These are phyloP conservation scores for Aspergillus carlsbadensis DNA, from an alignment of 495 filamentous ascomycete species.

Conservation along the genomic window DNA sequence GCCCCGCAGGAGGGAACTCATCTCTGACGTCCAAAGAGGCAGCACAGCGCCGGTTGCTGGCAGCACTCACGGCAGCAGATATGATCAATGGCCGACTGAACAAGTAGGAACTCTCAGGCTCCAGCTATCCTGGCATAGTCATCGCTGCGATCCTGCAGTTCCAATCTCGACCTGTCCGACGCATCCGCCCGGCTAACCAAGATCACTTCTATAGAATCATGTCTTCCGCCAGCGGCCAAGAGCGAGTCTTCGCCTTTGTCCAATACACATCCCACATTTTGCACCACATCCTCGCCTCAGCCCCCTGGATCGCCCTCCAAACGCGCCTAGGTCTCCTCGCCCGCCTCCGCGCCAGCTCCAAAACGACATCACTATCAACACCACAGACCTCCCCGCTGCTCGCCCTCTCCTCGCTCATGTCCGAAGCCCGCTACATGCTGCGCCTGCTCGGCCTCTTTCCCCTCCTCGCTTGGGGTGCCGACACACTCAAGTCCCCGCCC, in stretches of 20 bases:
- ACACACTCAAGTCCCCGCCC: constrained; percentile 51
- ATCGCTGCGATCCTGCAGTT: background rate
- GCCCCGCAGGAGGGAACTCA: constrained; percentile 20
- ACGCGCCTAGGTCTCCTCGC: constrained; percentile 37
- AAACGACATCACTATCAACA: constrained; percentile 14
- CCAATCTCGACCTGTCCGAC: background rate
- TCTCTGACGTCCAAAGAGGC: constrained; percentile 11
- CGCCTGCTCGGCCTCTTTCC: constrained; percentile 77
- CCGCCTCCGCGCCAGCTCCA: constrained; percentile 30
- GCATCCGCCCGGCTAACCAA: constrained; percentile 9
- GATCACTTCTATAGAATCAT: constrained; percentile 26
- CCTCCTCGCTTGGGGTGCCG: constrained; percentile 71
- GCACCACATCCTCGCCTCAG: constrained; percentile 41
- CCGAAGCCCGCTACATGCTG: constrained; percentile 72
- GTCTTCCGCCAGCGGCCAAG: constrained; percentile 35
- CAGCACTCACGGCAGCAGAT: constrained; percentile 34
- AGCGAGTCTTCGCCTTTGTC: constrained; percentile 36
- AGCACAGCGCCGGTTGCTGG: constrained; percentile 29
- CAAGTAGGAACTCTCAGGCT: constrained; percentile 29
- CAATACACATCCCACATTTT: constrained; percentile 41
- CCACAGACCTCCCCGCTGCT: constrained; percentile 21
- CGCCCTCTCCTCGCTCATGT: constrained; percentile 54
- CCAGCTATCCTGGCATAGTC: background rate
- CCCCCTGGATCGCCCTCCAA: constrained; percentile 38
- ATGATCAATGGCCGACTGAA: constrained; percentile 36